phyloP scores from a whole-genome alignment of 1,139 yeast species.

The Magnusiomyces tetraspermus region DNA sequence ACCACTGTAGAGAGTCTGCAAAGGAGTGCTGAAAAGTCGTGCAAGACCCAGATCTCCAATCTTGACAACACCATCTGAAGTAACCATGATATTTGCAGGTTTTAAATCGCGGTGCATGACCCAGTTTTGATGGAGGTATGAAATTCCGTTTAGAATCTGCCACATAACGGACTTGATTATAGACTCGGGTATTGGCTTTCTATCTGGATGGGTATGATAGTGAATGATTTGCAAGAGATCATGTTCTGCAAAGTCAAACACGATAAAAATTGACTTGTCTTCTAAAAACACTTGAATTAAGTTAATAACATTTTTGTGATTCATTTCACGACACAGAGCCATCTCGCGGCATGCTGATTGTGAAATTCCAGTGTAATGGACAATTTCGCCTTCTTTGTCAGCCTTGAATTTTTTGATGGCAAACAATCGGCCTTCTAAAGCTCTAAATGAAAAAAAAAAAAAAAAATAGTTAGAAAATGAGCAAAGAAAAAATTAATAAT shows the following conservation, averaged over 20 bases:
- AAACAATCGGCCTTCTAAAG: conserved; percentile 21
- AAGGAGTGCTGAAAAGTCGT: conserved; percentile 75
- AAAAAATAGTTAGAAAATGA: background rate
- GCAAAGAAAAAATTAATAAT: background rate
- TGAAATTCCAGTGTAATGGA: conserved; percentile 89
- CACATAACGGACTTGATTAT: conserved; percentile 77
- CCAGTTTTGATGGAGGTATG: conserved; percentile 92
- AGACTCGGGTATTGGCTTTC: conserved; percentile 63
- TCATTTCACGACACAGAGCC: conserved; percentile 85
- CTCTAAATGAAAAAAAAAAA: no score
- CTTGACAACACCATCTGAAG: conserved; percentile 78
- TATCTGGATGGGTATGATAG: conserved; percentile 83
- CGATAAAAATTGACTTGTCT: conserved; percentile 85
- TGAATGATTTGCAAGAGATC: conserved; percentile 89
- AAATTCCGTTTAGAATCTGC: conserved; percentile 88
- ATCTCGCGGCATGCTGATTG: conserved; percentile 95
- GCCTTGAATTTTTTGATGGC: conserved; percentile 95
- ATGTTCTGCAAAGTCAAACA: conserved; percentile 92
- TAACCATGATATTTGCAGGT: conserved; percentile 97
- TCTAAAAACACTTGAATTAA: conserved; percentile 82
- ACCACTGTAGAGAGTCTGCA: conserved; percentile 84
- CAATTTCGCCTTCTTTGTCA: conserved; percentile 83
- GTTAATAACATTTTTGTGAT: conserved; percentile 68
- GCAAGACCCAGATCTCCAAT: conserved; percentile 96
- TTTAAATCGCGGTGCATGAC: conserved; percentile 88